Base-by-base conservation (phyloP, 75 land plant genomes). In the Azolla pinnata region DNA sequence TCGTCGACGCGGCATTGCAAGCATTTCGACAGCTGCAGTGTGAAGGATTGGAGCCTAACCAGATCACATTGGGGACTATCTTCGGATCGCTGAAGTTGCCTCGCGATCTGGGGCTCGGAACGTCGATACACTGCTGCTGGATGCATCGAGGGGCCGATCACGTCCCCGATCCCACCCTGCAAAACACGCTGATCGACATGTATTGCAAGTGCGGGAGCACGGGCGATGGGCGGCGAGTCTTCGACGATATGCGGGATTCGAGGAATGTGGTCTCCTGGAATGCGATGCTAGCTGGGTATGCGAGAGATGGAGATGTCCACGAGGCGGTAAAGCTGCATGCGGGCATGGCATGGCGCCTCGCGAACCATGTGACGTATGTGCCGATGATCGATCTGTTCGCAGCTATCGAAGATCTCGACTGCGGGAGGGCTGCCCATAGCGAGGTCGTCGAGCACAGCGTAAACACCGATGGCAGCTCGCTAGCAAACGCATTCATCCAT, bases 351-450 rank as follows among this genome's bases (percentile, higher is more conserved):
- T 35, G 5, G 5, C 61, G 83, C 23, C 27, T 67, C 20, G 79
- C 83, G 19, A 79, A 86, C 60, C 73, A 86, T 14, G 79, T 65
- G 51, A 83, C 87, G 26, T 86, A 72, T 33, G 81, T 86, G 9
- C 75, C 79, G 59, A 66, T 86, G 24, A 53, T 86, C 46, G 71
- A 78, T 35, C 74, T 80, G 7, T 86, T 87, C 61, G 73, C 83
- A 9, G 49, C 70, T 42, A 7, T 67, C 9, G 79, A 73, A 59
- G 79, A 66, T 28, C 48, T 75, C 14, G 65, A 72, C 62, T 60
- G 74, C 44, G 87, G 84, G 53, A 78, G 78, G 51, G 81, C 78
- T 56, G 69, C 81, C 31, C 87, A 84, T 61, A 55, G 63, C 17
- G 78, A 71, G 54, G 52, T 71, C 18, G 60, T 84, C 21, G 81